phyloP scores from a whole-genome alignment of 805 yeast genomes.

The Lipomyces spencermartinsiae region DNA sequence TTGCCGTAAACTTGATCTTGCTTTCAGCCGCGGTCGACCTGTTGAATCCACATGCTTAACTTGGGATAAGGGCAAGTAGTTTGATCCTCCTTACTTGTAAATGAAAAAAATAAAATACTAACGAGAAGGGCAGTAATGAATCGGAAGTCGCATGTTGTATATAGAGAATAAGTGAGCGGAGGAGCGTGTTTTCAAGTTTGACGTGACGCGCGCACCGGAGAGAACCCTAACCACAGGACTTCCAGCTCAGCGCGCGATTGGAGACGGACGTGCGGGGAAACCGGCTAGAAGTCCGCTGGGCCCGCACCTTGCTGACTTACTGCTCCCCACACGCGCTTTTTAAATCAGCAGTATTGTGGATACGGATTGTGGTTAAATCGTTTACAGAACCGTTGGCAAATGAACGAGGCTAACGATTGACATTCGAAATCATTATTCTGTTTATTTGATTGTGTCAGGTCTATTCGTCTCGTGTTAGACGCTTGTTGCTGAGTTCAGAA shows the following conservation, averaged over 20 bases:
- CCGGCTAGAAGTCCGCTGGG: no score
- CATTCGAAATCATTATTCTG: neutral
- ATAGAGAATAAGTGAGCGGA: neutral
- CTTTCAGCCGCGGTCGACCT: no score
- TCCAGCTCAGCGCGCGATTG: neutral
- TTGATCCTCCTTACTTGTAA: no score
- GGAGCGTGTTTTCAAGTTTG: no score
- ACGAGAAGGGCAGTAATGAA: conserved; percentile 3
- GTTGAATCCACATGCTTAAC: no score
- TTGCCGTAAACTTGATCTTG: no score
- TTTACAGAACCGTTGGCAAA: neutral
- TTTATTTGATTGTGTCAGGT: neutral
- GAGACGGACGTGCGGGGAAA: no score
- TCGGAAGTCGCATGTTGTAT: neutral
- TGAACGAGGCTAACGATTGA: conserved; percentile 1
- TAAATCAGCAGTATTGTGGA: neutral
- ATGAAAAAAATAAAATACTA: neutral
- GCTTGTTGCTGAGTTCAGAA: neutral
- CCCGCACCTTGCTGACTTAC: neutral
- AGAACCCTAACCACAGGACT: neutral
- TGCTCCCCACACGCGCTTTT: conserved; percentile 1
- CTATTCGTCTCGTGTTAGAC: conserved; percentile 1
- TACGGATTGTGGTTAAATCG: conserved; percentile 1
- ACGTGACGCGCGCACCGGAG: no score
- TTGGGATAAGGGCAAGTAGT: no score